Percentiles rank a stretch among this genome's conserved stretches.
phyloP scores from a whole-genome alignment of 345 rosid species.

The Noccaea caerulescens region DNA sequence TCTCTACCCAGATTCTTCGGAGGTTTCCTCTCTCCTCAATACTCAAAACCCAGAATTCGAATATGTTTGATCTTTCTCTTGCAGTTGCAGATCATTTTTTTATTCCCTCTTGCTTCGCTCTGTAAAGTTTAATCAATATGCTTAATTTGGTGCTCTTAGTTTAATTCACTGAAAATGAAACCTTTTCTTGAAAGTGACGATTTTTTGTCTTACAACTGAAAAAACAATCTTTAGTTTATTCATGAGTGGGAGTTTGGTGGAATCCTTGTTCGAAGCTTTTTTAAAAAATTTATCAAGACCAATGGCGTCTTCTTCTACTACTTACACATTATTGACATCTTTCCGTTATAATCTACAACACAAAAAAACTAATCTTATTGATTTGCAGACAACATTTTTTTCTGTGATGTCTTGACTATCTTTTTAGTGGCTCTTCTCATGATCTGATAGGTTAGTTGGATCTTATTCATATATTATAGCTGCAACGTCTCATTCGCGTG shows the following conservation, averaged over 20 bases:
- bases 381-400: constrained; percentile 9
- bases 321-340: constrained; percentile 25
- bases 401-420: constrained; percentile 15
- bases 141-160: constrained; percentile 6
- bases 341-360: constrained; percentile 11
- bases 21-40: constrained; percentile 25
- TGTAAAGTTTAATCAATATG: constrained; percentile 21
- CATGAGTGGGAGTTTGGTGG: constrained; percentile 44
- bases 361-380: not conserved
- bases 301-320: constrained; percentile 31
- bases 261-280: constrained; percentile 41
- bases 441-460: constrained; percentile 39
- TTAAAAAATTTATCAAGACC: not conserved
- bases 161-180: constrained; percentile 10
- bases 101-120: constrained; percentile 5
- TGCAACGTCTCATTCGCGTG: constrained; percentile 38
- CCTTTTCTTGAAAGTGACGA: constrained; percentile 21
- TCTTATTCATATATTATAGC: constrained; percentile 28
- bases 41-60: not conserved
- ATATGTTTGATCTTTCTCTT: constrained; percentile 18
- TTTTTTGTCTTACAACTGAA: constrained; percentile 3
- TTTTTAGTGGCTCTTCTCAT: constrained; percentile 28
- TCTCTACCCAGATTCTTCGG: constrained; percentile 39
- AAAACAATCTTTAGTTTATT: constrained; percentile 31
- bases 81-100: constrained; percentile 24